Evolutionary conservation across 257 asterid species (phyloP).

Genomic region (Penstemon davidsonii): DNA sequence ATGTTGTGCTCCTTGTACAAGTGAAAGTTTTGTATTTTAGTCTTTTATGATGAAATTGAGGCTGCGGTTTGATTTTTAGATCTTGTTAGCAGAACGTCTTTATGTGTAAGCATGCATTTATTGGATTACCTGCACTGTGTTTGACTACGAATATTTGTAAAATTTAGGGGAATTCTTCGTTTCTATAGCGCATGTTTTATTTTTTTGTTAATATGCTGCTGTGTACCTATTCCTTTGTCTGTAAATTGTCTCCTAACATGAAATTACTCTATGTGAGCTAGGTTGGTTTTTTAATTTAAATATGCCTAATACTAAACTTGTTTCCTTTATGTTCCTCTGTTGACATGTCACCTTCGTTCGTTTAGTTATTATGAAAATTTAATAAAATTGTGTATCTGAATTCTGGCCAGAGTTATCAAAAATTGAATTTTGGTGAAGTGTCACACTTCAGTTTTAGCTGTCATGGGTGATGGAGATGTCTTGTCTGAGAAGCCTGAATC

Average conservation of each 20-base stretch:
- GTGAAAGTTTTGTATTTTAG: not conserved
- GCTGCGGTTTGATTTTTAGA: conserved; percentile 21
- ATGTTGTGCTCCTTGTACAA: not conserved
- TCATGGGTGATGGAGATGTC: conserved; percentile 61
- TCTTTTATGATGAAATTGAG: conserved; percentile 14
- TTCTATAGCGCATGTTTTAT: conserved; percentile 6
- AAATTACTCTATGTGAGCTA: not conserved
- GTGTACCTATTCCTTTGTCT: not conserved
- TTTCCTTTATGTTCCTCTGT: not conserved
- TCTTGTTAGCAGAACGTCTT: conserved; percentile 19
- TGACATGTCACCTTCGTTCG: not conserved
- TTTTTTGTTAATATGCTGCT: not conserved
- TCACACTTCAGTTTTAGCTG: conserved; percentile 23
- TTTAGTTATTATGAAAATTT: not conserved
- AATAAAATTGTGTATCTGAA: not conserved
- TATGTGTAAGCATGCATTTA: not conserved
- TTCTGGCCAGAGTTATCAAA: conserved; percentile 13
- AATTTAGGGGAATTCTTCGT: not conserved
- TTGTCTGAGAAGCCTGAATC: conserved; percentile 46
- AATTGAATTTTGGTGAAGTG: conserved; percentile 7
- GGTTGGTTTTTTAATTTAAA: not conserved
- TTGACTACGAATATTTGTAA: not conserved
- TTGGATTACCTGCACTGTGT: not conserved
- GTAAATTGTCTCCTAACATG: conserved; percentile 8
- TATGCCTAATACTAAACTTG: not conserved